Conservation (phyloP, 768 basidiomycete species). For the Rhodosporidiobolus odoratus region DNA sequence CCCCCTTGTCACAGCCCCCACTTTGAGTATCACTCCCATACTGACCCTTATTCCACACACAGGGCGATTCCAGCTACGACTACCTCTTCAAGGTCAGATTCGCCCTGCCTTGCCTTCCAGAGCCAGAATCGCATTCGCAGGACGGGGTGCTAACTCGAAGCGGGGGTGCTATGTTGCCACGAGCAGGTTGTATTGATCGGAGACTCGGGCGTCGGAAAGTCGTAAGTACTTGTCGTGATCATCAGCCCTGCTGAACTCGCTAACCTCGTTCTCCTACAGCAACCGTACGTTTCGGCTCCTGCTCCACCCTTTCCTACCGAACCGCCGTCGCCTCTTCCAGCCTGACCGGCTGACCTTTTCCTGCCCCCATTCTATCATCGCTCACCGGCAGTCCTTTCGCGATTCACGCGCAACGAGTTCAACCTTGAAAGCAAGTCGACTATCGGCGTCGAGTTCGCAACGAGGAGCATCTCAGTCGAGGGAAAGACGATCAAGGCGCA, state of each 20-base stretch:
- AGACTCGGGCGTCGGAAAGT: constrained; percentile 98
- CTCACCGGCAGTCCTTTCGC: constrained; percentile 75
- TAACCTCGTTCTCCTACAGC: constrained; percentile 46
- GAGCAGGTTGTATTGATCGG: constrained; percentile 98
- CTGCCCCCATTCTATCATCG: background rate
- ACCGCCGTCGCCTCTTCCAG: background rate
- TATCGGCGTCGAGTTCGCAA: constrained; percentile 96
- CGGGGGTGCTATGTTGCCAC: background rate
- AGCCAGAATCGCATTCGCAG: background rate
- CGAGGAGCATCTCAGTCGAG: constrained; percentile 90
- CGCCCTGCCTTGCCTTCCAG: background rate
- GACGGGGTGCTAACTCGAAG: background rate
- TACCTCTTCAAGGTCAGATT: constrained; percentile 88
- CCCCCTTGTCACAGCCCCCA: background rate
- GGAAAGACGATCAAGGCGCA: constrained; percentile 96
- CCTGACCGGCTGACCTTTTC: background rate
- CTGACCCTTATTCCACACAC: background rate
- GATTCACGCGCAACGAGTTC: constrained; percentile 99
- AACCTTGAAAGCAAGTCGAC: constrained; percentile 98
- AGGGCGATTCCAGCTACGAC: constrained; percentile 58
- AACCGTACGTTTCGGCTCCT: constrained; percentile 56
- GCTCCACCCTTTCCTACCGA: background rate
- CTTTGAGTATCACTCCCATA: too few species aligned
- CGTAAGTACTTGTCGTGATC: constrained; percentile 58
- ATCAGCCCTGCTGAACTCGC: background rate